Evolutionary conservation across 192 early-diverging fungal species (phyloP), one percentile per base, ranked within the genome.

Genomic region (Lunasporangiospora selenospora): DNA sequence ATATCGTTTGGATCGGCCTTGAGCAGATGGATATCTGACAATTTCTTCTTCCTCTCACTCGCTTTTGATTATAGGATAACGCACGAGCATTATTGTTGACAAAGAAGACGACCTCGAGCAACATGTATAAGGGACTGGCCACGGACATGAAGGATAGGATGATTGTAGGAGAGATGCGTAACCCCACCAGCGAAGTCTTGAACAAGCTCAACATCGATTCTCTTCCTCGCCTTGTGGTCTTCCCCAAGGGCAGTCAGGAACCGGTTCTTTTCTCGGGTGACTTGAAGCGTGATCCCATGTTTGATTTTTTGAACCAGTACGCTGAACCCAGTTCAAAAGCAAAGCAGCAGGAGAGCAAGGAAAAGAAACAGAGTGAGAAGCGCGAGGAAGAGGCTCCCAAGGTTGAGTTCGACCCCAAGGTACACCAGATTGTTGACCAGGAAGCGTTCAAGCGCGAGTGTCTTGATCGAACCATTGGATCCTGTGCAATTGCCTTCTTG

Each of bases 71-170:
- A 48, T 65, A 88, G 81, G 78, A 80, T 43, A 61, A 58, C 32
- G 73, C 79, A 18, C 93, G 90, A 65, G 92, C 85, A 0, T 58
- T 98, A 1, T 80, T 96, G 29, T 89, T 93, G 47, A 93, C 93
- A 0, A 80, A 89, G 40, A 96, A 95, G 54, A 36, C 81, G n/a
- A 76, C 76, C 11, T 86, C 90, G 4, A 86, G 94, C 27, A 84
- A 90, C 33, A 83, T 98, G 39, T 93, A 93, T 81, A 95, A 94
- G 67, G 92, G 92, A 21, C 58, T 98, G 13, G 91, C 92, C 9
- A 83, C 89, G 26, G 89, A 91, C 51, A 90, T 90, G 70, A 76
- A 83, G 54, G 75, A 85, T 57, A 80, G 82, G 21, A 75, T 97
- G 60, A 38, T 79, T 23, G 85, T 97, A 52, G 95, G 88, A 1